phyloP scores from a whole-genome alignment of 2,329 filamentous ascomycete species.

The Knoxdaviesia capensis region DNA sequence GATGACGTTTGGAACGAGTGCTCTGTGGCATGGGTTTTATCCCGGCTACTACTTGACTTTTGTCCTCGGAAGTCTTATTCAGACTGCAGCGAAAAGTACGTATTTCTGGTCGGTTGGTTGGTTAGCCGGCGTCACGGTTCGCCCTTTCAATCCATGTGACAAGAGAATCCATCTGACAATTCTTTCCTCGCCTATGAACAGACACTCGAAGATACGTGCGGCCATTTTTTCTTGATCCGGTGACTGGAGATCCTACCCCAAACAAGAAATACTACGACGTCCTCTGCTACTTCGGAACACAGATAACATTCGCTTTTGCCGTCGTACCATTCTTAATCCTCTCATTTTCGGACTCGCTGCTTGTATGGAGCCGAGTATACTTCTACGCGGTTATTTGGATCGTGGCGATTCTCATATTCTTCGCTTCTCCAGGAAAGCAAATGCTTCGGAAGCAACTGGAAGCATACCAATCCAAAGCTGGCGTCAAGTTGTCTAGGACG shows the following conservation, averaged over 20 bases:
- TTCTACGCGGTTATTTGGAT: conserved; percentile 67
- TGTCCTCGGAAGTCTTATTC: conserved; percentile 72
- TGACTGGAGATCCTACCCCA: conserved; percentile 45
- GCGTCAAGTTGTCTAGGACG: conserved; percentile 24
- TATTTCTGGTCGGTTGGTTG: conserved; percentile 7
- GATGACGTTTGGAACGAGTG: conserved; percentile 84
- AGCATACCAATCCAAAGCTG: conserved; percentile 27
- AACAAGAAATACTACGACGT: conserved; percentile 78
- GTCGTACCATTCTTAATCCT: conserved; percentile 76
- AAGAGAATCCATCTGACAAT: conserved; percentile 5
- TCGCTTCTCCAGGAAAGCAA: conserved; percentile 57
- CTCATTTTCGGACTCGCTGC: conserved; percentile 45
- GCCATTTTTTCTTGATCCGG: conserved; percentile 75
- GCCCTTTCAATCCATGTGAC: background rate
- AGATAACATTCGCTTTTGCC: conserved; percentile 65
- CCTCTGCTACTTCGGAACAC: conserved; percentile 54
- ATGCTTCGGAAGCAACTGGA: conserved; percentile 37
- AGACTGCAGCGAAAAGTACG: conserved; percentile 86
- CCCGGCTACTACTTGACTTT: conserved; percentile 92
- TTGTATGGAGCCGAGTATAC: conserved; percentile 70
- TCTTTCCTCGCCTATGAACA: conserved; percentile 14
- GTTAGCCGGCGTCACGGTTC: background rate
- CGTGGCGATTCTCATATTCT: conserved; percentile 46
- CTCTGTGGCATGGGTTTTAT: conserved; percentile 96
- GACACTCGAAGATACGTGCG: conserved; percentile 78